Evolutionary conservation across 2,329 filamentous ascomycete genomes (phyloP).

Genomic region (Ceratocystis huliohia): DNA sequence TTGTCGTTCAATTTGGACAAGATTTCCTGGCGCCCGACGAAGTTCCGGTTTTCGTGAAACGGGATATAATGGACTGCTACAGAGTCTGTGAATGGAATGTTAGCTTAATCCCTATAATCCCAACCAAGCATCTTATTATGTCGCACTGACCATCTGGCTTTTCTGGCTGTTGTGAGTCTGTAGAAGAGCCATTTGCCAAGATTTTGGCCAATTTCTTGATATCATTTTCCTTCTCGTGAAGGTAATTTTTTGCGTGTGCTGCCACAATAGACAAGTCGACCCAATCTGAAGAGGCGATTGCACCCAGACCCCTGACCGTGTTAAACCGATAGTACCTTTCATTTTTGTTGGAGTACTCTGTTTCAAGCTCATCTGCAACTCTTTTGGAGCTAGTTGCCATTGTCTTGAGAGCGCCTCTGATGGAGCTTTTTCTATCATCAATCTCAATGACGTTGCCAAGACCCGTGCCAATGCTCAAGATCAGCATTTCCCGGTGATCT

Average conservation of each 20-base stretch:
- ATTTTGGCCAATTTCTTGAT: too few species aligned
- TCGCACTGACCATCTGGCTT: too few species aligned
- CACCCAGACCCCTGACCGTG: conserved; percentile 25
- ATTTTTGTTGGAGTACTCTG: conserved; percentile 21
- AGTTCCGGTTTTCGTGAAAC: background rate
- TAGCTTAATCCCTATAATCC: background rate
- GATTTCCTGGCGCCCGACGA: background rate
- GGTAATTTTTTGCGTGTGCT: background rate
- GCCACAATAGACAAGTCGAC: background rate
- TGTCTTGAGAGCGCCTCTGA: background rate
- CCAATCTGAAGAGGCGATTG: conserved; percentile 25
- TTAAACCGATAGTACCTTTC: conserved; percentile 25
- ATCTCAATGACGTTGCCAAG: conserved; percentile 23
- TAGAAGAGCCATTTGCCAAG: too few species aligned
- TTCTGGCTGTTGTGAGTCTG: too few species aligned
- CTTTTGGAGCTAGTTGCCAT: background rate
- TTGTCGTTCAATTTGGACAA: background rate
- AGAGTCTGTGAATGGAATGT: background rate
- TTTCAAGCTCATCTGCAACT: conserved; percentile 3
- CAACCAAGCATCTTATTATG: too few species aligned
- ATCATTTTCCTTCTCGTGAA: too few species aligned
- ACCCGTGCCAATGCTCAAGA: conserved; percentile 26
- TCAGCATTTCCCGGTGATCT: conserved; percentile 11
- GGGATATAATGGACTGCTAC: background rate
- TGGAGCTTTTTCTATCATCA: conserved; percentile 12